phyloP scores from a whole-genome alignment of 345 rosid genomes.

The Lepidium sativum region DNA sequence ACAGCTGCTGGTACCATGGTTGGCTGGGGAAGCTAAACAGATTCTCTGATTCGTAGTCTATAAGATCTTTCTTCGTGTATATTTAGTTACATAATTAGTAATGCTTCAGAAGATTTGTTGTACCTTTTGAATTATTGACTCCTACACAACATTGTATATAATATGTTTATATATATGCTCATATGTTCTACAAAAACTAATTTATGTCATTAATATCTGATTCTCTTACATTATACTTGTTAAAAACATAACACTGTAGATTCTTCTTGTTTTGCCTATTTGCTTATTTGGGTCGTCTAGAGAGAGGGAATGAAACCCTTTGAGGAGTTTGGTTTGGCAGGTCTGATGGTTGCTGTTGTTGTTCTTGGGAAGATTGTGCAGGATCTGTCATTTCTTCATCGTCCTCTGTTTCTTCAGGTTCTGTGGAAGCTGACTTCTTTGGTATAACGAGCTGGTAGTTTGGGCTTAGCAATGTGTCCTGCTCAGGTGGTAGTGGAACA shows the following conservation, averaged over 20 bases:
- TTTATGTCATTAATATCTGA: background rate
- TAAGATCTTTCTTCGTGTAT: background rate
- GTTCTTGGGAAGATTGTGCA: constrained; percentile 40
- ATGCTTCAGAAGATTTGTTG: constrained; percentile 16
- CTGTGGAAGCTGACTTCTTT: constrained; percentile 42
- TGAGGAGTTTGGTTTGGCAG: constrained; percentile 40
- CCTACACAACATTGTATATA: constrained; percentile 1
- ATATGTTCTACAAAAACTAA: background rate
- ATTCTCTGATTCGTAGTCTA: background rate
- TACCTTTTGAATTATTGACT: background rate
- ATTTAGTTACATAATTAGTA: background rate
- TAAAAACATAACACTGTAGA: background rate
- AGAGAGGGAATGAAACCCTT: constrained; percentile 66
- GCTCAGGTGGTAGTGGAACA: constrained; percentile 78
- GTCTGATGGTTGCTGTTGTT: constrained; percentile 36
- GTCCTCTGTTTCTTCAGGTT: constrained; percentile 69
- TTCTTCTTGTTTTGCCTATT: background rate
- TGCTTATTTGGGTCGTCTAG: constrained; percentile 43
- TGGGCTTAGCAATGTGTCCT: constrained; percentile 65
- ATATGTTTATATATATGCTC: background rate
- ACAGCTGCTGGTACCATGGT: constrained; percentile 20
- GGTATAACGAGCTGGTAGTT: constrained; percentile 73
- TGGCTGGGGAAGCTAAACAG: constrained; percentile 29
- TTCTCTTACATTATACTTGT: background rate
- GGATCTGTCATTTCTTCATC: constrained; percentile 61